Conservation (phyloP, 768 basidiomycete genomes). For the Suillus variegatus region DNA sequence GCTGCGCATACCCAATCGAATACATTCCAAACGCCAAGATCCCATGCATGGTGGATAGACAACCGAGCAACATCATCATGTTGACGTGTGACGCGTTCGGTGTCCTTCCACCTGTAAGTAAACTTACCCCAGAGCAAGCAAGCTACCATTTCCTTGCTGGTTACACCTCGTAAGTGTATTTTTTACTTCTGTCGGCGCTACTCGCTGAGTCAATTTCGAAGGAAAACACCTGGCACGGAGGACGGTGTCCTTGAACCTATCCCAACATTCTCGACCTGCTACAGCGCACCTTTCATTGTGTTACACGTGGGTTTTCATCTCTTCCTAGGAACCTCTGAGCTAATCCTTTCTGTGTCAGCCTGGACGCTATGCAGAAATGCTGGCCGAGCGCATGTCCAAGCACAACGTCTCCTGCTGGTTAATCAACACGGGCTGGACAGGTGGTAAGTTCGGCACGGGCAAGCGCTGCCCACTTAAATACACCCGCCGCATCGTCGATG, state of each 20-base stretch:
- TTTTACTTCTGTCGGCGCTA: neutral
- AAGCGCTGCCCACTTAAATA: conserved; percentile 96
- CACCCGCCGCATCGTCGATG: conserved; percentile 95
- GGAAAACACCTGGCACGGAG: conserved; percentile 98
- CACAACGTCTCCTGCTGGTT: conserved; percentile 94
- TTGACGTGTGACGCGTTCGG: conserved; percentile 98
- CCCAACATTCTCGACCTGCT: conserved; percentile 99
- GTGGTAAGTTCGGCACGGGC: conserved; percentile 90
- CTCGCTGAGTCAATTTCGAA: conserved; percentile 31
- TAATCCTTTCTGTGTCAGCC: conserved; percentile 48
- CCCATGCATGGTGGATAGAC: conserved; percentile 83
- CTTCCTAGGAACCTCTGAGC: neutral
- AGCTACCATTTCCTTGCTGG: conserved; percentile 98
- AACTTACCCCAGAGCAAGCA: conserved; percentile 91
- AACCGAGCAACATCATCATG: conserved; percentile 96
- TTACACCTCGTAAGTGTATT: conserved; percentile 77
- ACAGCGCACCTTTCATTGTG: conserved; percentile 99
- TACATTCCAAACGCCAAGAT: conserved; percentile 94
- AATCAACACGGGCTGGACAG: conserved; percentile 98
- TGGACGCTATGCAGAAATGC: conserved; percentile 94
- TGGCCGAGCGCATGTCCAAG: conserved; percentile 90
- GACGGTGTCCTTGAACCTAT: conserved; percentile 98
- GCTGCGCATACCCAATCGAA: conserved; percentile 99
- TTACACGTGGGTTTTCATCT: conserved; percentile 64
- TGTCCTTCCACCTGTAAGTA: conserved; percentile 94